phyloP scores from a whole-genome alignment of 805 yeast species.

The Monosporozyma aerobia region DNA sequence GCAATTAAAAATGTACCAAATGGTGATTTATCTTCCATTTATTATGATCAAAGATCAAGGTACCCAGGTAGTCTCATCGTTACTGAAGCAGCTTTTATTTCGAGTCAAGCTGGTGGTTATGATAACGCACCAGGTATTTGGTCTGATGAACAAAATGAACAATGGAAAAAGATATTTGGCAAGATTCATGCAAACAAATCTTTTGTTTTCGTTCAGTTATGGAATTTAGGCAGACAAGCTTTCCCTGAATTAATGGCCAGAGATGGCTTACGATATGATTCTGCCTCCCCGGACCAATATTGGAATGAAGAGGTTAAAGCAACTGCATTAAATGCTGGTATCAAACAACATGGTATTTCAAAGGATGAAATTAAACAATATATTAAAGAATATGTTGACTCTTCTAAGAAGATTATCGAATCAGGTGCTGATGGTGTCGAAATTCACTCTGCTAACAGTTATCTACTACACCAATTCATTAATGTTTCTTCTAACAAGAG shows the following conservation, averaged over 20 bases:
- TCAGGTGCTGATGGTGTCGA: no score
- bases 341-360: slow-evolving; percentile 24
- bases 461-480: no score
- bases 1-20: slow-evolving; percentile 33
- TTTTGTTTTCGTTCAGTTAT: slow-evolving; percentile 39
- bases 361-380: slow-evolving; percentile 31
- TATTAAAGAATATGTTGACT: no score
- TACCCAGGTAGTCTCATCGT: slow-evolving; percentile 47
- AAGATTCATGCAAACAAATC: slow-evolving; percentile 44
- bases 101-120: slow-evolving; percentile 34
- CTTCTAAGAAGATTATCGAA: no score
- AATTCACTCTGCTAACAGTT: no score
- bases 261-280: slow-evolving; percentile 31
- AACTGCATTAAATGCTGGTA: slow-evolving; percentile 29
- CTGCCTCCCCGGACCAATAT: slow-evolving; percentile 33
- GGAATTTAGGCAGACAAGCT: slow-evolving; percentile 40
- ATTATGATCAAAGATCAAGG: slow-evolving; percentile 45
- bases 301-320: slow-evolving; percentile 27
- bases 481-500: no score
- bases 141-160: slow-evolving; percentile 36
- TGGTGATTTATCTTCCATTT: slow-evolving; percentile 34
- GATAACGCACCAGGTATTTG: slow-evolving; percentile 41
- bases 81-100: slow-evolving; percentile 46
- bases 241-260: slow-evolving; percentile 30
- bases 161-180: slow-evolving; percentile 42